These are phyloP conservation scores for Verticillium albo-atrum DNA, from an alignment of 2,329 filamentous ascomycete species.

Conservation along the genomic window DNA sequence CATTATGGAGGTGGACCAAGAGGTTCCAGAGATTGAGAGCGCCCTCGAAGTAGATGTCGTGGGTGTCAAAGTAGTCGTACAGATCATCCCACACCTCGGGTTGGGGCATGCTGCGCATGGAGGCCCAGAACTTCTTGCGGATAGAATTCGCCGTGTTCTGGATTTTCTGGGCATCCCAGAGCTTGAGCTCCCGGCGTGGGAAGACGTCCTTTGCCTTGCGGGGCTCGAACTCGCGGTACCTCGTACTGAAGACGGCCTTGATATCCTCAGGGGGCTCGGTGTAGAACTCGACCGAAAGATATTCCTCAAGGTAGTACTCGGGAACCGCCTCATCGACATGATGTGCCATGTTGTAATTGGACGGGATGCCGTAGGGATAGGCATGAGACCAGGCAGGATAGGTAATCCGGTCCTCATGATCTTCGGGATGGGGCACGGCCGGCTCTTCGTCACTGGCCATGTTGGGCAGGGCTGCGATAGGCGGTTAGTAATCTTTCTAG, in stretches of 20 bases:
- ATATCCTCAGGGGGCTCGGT: slow-evolving; percentile 22
- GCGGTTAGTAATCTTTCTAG: too few species aligned
- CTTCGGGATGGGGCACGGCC: not conserved
- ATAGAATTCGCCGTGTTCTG: slow-evolving; percentile 32
- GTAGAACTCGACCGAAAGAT: slow-evolving; percentile 32
- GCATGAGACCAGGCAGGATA: slow-evolving; percentile 12
- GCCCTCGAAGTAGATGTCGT: slow-evolving; percentile 42
- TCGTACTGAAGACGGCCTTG: slow-evolving; percentile 35
- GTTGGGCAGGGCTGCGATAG: not conserved
- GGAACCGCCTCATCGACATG: slow-evolving; percentile 15
- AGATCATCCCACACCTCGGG: slow-evolving; percentile 33
- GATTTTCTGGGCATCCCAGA: slow-evolving; percentile 35
- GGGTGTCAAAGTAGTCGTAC: slow-evolving; percentile 42
- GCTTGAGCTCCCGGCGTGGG: slow-evolving; percentile 21
- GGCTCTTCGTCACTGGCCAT: not conserved
- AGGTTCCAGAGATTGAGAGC: slow-evolving; percentile 45
- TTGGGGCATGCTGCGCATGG: slow-evolving; percentile 26
- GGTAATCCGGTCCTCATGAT: not conserved
- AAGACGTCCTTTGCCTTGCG: slow-evolving; percentile 22
- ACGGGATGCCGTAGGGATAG: slow-evolving; percentile 31
- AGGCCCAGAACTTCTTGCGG: slow-evolving; percentile 28
- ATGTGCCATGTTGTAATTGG: slow-evolving; percentile 26
- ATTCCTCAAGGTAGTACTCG: slow-evolving; percentile 28
- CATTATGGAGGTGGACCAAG: slow-evolving; percentile 32
- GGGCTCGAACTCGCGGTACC: slow-evolving; percentile 20